Percentiles rank a stretch among this genome's conserved stretches.
These are phyloP conservation scores for Colletotrichum graminicola DNA, from an alignment of 2,329 filamentous ascomycete species.

Conservation along the genomic window DNA sequence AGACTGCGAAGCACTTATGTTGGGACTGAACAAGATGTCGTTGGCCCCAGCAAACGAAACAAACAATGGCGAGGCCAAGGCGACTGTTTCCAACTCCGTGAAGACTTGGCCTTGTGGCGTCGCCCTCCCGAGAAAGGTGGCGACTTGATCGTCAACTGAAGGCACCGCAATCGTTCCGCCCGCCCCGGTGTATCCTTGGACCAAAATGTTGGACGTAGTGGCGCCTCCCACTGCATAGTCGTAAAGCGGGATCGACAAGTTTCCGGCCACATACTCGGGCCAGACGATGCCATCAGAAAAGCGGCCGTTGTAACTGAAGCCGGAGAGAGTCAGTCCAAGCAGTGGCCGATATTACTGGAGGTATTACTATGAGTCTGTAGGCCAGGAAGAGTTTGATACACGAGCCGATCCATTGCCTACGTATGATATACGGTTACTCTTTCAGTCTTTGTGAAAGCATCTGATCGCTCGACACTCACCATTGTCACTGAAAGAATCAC, in stretches of 20 bases:
- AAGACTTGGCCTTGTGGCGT: slow-evolving; percentile 13
- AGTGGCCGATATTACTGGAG: too few relatives aligned
- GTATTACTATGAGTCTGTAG: slow-evolving; percentile 28
- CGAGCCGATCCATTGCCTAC: slow-evolving; percentile 30
- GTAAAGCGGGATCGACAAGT: slow-evolving; percentile 37
- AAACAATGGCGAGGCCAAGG: slow-evolving; percentile 19
- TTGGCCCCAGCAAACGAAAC: slow-evolving; percentile 28
- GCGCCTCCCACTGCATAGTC: slow-evolving; percentile 37
- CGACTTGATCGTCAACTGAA: slow-evolving; percentile 27
- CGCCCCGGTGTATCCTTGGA: slow-evolving; percentile 37
- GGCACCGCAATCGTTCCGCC: slow-evolving; percentile 24
- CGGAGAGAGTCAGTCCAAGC: not conserved
- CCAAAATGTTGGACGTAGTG: slow-evolving; percentile 27
- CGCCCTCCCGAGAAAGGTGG: slow-evolving; percentile 14
- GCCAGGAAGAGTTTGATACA: slow-evolving; percentile 32
- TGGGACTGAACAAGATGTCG: slow-evolving; percentile 34
- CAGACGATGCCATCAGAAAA: slow-evolving; percentile 39
- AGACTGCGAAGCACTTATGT: slow-evolving; percentile 36
- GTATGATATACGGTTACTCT: not conserved
- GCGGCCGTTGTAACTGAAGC: slow-evolving; percentile 25
- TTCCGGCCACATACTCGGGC: slow-evolving; percentile 34
- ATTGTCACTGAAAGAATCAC: slow-evolving; percentile 36
- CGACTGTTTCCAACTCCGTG: slow-evolving; percentile 1
- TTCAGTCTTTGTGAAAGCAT: not conserved
- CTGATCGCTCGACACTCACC: not conserved